Base-by-base conservation (phyloP, 768 basidiomycete species). In the Candolleomyces aberdarensis region DNA sequence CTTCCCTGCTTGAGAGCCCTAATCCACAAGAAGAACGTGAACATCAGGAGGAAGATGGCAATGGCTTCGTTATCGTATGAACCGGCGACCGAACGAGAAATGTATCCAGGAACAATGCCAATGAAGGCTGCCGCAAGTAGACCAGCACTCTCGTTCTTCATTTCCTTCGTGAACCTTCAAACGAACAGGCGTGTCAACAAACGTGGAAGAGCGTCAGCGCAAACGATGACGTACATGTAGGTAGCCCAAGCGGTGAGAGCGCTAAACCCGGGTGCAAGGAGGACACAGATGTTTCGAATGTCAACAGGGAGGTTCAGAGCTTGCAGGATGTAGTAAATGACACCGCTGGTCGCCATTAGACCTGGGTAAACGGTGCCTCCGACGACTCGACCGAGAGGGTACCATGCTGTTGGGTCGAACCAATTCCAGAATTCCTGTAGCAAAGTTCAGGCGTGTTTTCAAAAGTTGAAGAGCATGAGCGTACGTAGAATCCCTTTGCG, bases 61-160 rank as follows among this genome's bases (percentile, higher is more conserved):
- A 99, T 99, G 49, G 97, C 97, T 77, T 99, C 97, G 68, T 99
- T 99, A 78, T 98, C 97, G 76, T 99, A 99, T 19, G 96, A 98
- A 26, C 97, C 97, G 7, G 97, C 97, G 50, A 99, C 97, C 0
- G 95, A 97, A 72, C 97, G 93, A 2, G 97, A 98, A 69, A 99
- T 99, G 76, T 99, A 99, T 15, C 97, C 94, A 0, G 97, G 97
- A 1, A 90, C 94, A 57, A 99, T 98, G 64, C 94, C 97, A 69
- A 99, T 99, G 79, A 99, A 97, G 5, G 93, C 92, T 13, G 97
- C 97, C 31, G 97, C 95, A 51, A 98, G 83, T n/a, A 99, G 85
- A 17, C 97, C 97, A 10, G 97, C 96, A 53, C 93, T 91, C 62
- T 92, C 89, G 64, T 92, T 93, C 71, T 96, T 94, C 89, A 99